Conservation (phyloP, 805 yeast genomes). For the Teunomyces gatunensis region DNA sequence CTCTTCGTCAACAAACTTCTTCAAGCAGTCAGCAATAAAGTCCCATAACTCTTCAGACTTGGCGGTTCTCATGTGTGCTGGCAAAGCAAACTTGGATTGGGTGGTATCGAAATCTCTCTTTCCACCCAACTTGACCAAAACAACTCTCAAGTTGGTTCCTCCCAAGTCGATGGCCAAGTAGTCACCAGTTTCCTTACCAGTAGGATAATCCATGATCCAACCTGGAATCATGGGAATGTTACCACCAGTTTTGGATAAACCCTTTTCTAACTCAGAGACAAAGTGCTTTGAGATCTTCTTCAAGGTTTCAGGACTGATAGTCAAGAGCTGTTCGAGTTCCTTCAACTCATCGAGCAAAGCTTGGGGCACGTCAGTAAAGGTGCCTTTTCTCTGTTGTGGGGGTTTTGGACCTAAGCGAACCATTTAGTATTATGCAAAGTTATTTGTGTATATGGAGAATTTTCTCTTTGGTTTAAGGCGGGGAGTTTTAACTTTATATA, state of each 20-base stretch:
- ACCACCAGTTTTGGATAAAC: constrained; percentile 72
- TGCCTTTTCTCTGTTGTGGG: constrained; percentile 75
- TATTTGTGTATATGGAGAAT: not conserved
- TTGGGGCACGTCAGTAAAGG: constrained; percentile 61
- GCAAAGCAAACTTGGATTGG: constrained; percentile 83
- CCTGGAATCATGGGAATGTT: constrained; percentile 96
- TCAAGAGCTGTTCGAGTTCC: constrained; percentile 58
- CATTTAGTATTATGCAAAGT: constrained; percentile 38
- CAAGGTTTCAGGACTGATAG: constrained; percentile 59
- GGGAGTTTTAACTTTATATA: not conserved
- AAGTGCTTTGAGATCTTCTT: constrained; percentile 71
- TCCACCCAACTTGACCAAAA: constrained; percentile 80
- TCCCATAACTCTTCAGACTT: constrained; percentile 72
- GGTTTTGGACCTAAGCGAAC: constrained; percentile 82
- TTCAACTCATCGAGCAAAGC: constrained; percentile 57
- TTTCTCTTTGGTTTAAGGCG: not conserved
- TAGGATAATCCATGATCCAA: constrained; percentile 93
- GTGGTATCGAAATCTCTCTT: constrained; percentile 78
- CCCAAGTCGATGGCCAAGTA: constrained; percentile 94
- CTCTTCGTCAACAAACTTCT: constrained; percentile 61
- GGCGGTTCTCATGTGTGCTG: constrained; percentile 75
- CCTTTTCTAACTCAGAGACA: constrained; percentile 75
- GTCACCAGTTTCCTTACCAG: constrained; percentile 87
- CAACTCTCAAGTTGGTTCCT: constrained; percentile 95
- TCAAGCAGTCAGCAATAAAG: constrained; percentile 81